These are phyloP conservation scores for Ogataea paradorogensis DNA, from an alignment of 805 yeast genomes.

Conservation along the genomic window DNA sequence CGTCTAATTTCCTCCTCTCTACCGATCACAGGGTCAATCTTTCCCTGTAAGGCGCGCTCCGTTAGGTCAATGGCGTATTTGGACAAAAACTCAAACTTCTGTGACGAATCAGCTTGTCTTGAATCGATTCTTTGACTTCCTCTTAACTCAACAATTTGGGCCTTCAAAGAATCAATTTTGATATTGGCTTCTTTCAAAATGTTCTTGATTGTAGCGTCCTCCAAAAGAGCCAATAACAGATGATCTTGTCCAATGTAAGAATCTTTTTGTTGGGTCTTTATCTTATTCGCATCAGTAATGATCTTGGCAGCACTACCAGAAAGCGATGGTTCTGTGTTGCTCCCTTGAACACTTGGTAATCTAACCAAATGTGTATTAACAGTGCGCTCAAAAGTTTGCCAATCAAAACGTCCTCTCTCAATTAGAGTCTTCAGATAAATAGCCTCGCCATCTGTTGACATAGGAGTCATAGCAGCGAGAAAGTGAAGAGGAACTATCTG, in stretches of 20 bases:
- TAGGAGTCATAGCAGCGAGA: conserved; percentile 83
- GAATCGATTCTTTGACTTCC: conserved; percentile 92
- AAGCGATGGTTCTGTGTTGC: conserved; percentile 78
- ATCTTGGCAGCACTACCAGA: conserved; percentile 75
- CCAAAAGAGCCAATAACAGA: conserved; percentile 76
- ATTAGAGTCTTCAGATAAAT: conserved; percentile 76
- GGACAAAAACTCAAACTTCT: conserved; percentile 74
- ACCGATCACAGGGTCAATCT: conserved; percentile 96
- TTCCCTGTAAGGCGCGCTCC: conserved; percentile 88
- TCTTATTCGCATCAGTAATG: conserved; percentile 68
- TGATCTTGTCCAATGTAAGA: conserved; percentile 93
- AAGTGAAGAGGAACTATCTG: conserved; percentile 86
- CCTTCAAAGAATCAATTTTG: conserved; percentile 67
- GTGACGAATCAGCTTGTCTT: conserved; percentile 87
- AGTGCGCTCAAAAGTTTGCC: conserved; percentile 71
- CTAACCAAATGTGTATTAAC: conserved; percentile 82
- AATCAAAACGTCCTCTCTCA: conserved; percentile 86
- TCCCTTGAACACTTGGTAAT: conserved; percentile 83
- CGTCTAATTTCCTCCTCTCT: conserved; percentile 98
- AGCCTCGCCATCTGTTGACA: conserved; percentile 51
- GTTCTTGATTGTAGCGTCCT: conserved; percentile 67
- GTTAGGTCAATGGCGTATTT: conserved; percentile 95
- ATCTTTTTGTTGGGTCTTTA: conserved; percentile 86
- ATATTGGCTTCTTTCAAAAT: conserved; percentile 71
- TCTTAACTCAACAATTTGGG: conserved; percentile 75